A percentile compares a stretch with the other conserved stretches of the same genome.
These are phyloP conservation scores for Diutina ranongensis DNA, from an alignment of 1,139 yeast genomes.

Conservation along the genomic window DNA sequence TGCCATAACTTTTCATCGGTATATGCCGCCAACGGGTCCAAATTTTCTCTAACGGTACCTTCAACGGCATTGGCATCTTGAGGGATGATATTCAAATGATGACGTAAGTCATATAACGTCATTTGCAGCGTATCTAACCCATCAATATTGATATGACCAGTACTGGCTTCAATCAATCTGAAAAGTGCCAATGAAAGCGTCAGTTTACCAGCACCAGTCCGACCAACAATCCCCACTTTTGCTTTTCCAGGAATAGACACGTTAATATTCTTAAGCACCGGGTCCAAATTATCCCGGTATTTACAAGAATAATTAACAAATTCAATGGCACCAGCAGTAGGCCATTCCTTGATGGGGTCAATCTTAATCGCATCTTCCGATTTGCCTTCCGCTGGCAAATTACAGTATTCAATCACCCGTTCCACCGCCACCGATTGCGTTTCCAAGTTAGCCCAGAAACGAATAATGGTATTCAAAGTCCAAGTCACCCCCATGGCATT, in stretches of 20 bases:
- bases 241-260: conserved; percentile 46
- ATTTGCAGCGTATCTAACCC: conserved; percentile 34
- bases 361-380: background rate
- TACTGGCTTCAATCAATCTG: conserved; percentile 47
- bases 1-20: conserved; percentile 44
- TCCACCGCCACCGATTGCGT: conserved; percentile 23
- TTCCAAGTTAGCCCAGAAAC: conserved; percentile 27
- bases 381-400: conserved; percentile 20
- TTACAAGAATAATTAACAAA: conserved; percentile 53
- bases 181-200: conserved; percentile 63
- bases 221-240: conserved; percentile 72
- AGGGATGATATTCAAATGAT: conserved; percentile 50
- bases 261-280: conserved; percentile 43
- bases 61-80: conserved; percentile 61
- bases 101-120: conserved; percentile 39
- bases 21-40: conserved; percentile 46
- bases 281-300: conserved; percentile 48
- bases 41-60: conserved; percentile 48
- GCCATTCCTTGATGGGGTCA: conserved; percentile 41
- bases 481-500: conserved; percentile 23
- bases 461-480: conserved; percentile 20
- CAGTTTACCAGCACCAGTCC: conserved; percentile 83
- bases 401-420: conserved; percentile 25
- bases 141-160: conserved; percentile 33
- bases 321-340: conserved; percentile 41